phyloP scores from a whole-genome alignment of 495 filamentous ascomycete genomes.

The Aspergillus affinis region DNA sequence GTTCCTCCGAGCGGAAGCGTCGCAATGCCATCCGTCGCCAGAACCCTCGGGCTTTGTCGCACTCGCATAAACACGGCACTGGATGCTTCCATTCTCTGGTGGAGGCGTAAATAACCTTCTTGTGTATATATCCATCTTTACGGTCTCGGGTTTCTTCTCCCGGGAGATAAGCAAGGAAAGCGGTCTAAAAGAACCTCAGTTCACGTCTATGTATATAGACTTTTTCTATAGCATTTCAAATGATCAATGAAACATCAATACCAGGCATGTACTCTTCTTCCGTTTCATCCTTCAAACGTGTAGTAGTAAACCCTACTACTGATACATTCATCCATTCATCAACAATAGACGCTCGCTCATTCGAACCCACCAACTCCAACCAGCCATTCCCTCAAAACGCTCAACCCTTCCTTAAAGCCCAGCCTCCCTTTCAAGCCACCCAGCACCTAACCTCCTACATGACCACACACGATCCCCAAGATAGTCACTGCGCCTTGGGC shows the following conservation, averaged over 20 bases:
- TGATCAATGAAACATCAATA: background rate
- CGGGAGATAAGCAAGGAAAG: background rate
- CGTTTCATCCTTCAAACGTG: too few species aligned
- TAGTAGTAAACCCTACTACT: too few species aligned
- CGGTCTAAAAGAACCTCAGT: background rate
- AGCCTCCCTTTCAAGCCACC: too few species aligned
- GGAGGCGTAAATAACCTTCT: slow-evolving; percentile 12
- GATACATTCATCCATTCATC: too few species aligned
- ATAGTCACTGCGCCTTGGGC: slow-evolving; percentile 52
- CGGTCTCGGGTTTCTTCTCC: background rate
- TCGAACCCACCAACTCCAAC: background rate
- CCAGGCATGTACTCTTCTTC: too few species aligned
- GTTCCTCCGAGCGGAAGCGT: slow-evolving; percentile 10
- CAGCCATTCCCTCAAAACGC: background rate
- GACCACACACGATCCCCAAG: slow-evolving; percentile 22
- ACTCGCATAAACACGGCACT: slow-evolving; percentile 20
- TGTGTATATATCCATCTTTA: background rate
- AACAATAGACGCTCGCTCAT: too few species aligned
- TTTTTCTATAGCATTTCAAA: background rate
- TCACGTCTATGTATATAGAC: background rate
- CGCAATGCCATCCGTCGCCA: background rate
- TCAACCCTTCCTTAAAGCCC: background rate
- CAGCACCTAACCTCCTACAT: background rate
- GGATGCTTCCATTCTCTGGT: slow-evolving; percentile 29
- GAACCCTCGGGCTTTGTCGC: slow-evolving; percentile 7